Evolutionary conservation across 2,329 filamentous ascomycete species (phyloP), one percentile per base, ranked within the genome.

Genomic region (Curvularia lunata): DNA sequence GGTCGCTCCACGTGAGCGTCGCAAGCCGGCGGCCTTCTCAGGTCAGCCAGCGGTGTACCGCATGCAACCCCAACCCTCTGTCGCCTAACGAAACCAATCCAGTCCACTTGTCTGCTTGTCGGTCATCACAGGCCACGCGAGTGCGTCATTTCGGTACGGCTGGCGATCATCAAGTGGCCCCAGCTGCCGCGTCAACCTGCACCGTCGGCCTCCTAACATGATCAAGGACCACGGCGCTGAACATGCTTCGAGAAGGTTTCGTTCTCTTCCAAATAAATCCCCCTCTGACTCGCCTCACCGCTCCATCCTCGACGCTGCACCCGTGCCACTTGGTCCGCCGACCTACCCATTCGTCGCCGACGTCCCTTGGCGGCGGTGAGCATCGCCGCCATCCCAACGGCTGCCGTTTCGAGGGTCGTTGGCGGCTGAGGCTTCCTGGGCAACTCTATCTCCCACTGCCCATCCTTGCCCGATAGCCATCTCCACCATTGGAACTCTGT

Each of bases 11-110:
- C 64, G 61, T 69, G 64, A 56, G 48, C 47, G 27, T 23, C 12
- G 46, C 46, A 51, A 38, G 49, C 57, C 30, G 57, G 56, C 50
- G 56, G 57, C 43, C 63, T 68, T 69, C 63, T 66, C 48, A 68
- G 69, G 54, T 48, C 45, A 32, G 52, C 42, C 49, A 30, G 49
- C 55, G 46, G 41, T 40, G 55, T 59, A 56, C 62, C 10, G 47
- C 54, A 60, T 58, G 48, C 23, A n/a, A n/a, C 59, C 48, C 38
- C 61, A 56, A 56, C 52, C 51, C 55, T 59, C 43, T 51, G 48
- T 66, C 68, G 71, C 61, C 28, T 67, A 56, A 65, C 73, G 70
- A 75, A 75, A 75, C 73, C 66, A 64, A 57, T 62, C 60, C 66
- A 64, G 70, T 70, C 61, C 59, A 61, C 49, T 52, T 60, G 59